Evolutionary conservation across 2,329 filamentous ascomycete genomes (phyloP), one percentile per base, ranked within the genome.

Genomic region (Trichoderma lentiforme): DNA sequence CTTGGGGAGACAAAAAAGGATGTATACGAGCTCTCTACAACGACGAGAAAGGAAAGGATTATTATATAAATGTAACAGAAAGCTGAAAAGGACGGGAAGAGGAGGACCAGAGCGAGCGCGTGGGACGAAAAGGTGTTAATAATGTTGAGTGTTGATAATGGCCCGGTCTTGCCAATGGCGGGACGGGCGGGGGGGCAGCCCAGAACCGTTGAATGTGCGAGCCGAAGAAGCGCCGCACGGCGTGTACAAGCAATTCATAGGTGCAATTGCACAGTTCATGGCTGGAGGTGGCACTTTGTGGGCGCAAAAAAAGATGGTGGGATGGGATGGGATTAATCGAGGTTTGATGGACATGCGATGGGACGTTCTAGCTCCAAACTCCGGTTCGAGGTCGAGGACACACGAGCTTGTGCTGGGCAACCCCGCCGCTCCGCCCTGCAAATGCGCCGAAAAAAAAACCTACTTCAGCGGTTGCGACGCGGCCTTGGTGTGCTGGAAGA

Each of bases 71-170:
- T 51, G 47, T 26, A 30, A 69, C 47, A 26, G 28, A 43, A 57
- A 62, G 24, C 28, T n/a, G 28, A 43, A n/a, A 28, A 15, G n/a
- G 14, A 60, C 24, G 34, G 32, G 60, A 43, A n/a, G 36, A 14
- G 56, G 63, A 47, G 21, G 32, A 39, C 21, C 32, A 3, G 32
- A 51, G 11, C 28, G 47, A 36, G 32, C 21, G 60, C 39, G 61
- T 66, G 69, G 53, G 62, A 51, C 34, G 53, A 15, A 56, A 34
- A 24, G 39, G 53, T 61, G 71, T 72, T 69, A 72, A 72, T 72
- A 72, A 72, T 72, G 71, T 72, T 72, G 71, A 72, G 70, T 68
- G 70, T 43, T 67, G 70, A 68, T 65, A 53, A 68, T 30, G 63
- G 64, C 43, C 56, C 63, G 51, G 70, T 30, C 57, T 26, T 71